phyloP scores from a whole-genome alignment of 2,329 filamentous ascomycete genomes.

The Neurospora sp. region DNA sequence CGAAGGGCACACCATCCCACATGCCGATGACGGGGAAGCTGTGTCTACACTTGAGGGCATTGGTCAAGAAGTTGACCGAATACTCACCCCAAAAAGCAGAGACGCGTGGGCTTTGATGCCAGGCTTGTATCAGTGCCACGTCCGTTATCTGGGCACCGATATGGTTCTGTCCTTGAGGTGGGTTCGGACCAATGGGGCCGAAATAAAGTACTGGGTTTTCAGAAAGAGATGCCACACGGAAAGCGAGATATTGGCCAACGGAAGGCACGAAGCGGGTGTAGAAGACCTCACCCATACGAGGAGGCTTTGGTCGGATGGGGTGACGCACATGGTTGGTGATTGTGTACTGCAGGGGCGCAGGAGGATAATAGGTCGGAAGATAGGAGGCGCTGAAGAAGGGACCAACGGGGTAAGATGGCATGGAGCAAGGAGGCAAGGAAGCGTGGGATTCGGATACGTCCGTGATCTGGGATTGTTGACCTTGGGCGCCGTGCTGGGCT shows the following conservation, averaged over 20 bases:
- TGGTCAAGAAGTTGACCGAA: conserved; percentile 55
- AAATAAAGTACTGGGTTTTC: conserved; percentile 52
- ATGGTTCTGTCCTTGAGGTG: conserved; percentile 27
- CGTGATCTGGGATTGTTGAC: conserved; percentile 15
- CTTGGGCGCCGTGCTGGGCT: conserved; percentile 16
- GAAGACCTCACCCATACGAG: conserved; percentile 81
- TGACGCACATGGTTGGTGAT: conserved; percentile 73
- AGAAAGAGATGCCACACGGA: conserved; percentile 70
- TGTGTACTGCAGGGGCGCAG: conserved; percentile 69
- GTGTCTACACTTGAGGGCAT: conserved; percentile 55
- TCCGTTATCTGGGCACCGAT: conserved; percentile 38
- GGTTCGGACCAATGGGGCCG: conserved; percentile 42
- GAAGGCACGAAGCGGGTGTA: conserved; percentile 83
- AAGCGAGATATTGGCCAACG: conserved; percentile 73
- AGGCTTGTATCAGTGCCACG: conserved; percentile 58
- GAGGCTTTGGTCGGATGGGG: conserved; percentile 78
- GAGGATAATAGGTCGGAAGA: conserved; percentile 84
- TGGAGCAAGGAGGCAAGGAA: conserved; percentile 25
- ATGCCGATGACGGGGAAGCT: conserved; percentile 86
- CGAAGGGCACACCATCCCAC: conserved; percentile 93
- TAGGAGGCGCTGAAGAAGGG: conserved; percentile 78
- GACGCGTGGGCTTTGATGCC: conserved; percentile 83
- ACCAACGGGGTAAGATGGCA: conserved; percentile 38
- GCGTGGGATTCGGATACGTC: conserved; percentile 30
- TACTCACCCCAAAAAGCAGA: conserved; percentile 72